phyloP scores from a whole-genome alignment of 2,329 filamentous ascomycete species.

The Pseudogymnoascus sp. region DNA sequence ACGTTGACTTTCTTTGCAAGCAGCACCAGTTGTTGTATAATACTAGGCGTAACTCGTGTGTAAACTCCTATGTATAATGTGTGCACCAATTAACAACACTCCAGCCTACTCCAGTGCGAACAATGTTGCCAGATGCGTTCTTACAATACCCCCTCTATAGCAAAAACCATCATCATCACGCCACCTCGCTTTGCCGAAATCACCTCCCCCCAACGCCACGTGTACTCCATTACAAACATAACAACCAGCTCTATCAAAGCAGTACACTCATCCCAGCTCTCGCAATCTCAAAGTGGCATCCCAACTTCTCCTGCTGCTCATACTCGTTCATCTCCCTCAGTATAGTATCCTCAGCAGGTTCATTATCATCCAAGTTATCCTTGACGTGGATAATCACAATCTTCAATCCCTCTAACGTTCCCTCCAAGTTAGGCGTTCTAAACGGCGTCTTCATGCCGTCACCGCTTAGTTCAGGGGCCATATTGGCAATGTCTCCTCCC shows the following conservation, averaged over 20 bases:
- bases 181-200: neutral
- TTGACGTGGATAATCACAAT: slow-evolving; percentile 93
- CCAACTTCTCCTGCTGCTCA: slow-evolving; percentile 49
- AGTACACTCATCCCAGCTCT: slow-evolving; percentile 51
- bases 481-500: neutral
- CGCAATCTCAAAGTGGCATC: slow-evolving; percentile 73
- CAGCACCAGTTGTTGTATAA: neutral
- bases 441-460: neutral
- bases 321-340: slow-evolving; percentile 59
- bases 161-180: neutral
- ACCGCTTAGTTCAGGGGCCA: neutral
- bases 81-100: neutral
- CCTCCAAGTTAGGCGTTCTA: slow-evolving; percentile 6
- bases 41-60: neutral
- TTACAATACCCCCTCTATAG: neutral
- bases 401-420: slow-evolving; percentile 57
- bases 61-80: neutral
- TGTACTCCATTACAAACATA: neutral
- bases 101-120: neutral
- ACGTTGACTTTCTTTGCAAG: neutral
- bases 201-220: neutral
- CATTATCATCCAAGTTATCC: slow-evolving; percentile 69
- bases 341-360: slow-evolving; percentile 57
- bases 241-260: neutral
- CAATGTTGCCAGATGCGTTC: neutral